Evolutionary conservation across 768 basidiomycete genomes (phyloP).

Genomic region (Baorangia bicolor): DNA sequence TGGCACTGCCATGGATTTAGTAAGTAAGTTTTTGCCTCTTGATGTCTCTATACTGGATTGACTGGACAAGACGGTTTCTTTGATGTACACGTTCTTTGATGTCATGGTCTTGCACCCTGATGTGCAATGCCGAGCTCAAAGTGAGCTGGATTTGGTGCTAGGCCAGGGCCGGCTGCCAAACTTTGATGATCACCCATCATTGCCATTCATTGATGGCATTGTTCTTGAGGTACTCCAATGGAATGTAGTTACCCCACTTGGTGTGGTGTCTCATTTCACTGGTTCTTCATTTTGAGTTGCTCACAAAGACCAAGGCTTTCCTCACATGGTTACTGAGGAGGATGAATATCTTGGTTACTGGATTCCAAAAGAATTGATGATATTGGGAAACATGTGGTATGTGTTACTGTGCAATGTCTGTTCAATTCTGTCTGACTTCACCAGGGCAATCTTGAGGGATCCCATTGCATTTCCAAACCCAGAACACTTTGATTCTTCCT

Average conservation of each 20-base stretch:
- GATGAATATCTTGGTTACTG: slow-evolving; percentile 27
- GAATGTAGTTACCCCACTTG: slow-evolving; percentile 13
- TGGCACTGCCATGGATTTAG: slow-evolving; percentile 12
- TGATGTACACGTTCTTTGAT: slow-evolving; percentile 8
- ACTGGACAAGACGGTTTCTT: slow-evolving; percentile 4
- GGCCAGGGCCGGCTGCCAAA: slow-evolving; percentile 9
- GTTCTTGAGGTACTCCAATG: slow-evolving; percentile 12
- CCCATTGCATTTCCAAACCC: slow-evolving; percentile 20
- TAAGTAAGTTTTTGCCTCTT: too few species aligned
- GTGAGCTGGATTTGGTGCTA: slow-evolving; percentile 12
- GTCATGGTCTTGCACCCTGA: slow-evolving; percentile 14
- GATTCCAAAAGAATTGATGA: too few species aligned
- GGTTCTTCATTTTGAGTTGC: not conserved
- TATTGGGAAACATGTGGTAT: too few species aligned
- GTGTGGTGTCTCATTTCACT: not conserved
- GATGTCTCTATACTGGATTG: not conserved
- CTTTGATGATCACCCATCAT: slow-evolving; percentile 11
- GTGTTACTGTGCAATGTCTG: slow-evolving; percentile 17
- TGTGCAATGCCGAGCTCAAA: slow-evolving; percentile 13
- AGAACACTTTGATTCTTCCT: slow-evolving; percentile 18
- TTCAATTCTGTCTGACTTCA: not conserved
- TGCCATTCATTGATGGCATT: slow-evolving; percentile 16
- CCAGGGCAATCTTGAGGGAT: slow-evolving; percentile 23
- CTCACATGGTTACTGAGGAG: slow-evolving; percentile 35
- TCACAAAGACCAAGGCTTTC: slow-evolving; percentile 28